Evolutionary conservation across 2,329 filamentous ascomycete species (phyloP).

Genomic region (Apiospora hydei): DNA sequence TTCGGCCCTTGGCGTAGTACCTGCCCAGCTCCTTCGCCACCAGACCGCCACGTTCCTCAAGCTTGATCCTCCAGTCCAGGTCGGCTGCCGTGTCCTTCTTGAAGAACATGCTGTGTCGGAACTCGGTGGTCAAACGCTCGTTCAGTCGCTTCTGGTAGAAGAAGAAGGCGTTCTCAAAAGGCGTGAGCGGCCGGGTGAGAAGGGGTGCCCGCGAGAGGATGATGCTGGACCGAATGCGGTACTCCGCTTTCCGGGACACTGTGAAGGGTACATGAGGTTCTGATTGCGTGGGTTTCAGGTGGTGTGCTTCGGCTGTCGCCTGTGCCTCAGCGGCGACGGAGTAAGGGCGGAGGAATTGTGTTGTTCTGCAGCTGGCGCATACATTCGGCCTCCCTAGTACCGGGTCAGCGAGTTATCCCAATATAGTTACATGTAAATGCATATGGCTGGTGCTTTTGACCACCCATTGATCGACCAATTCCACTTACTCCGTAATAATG

Average conservation of each 20-base stretch:
- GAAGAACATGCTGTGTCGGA: slow-evolving; percentile 93
- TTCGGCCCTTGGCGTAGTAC: slow-evolving; percentile 74
- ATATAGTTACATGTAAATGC: neutral
- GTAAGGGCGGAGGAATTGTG: slow-evolving; percentile 42
- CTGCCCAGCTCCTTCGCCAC: slow-evolving; percentile 84
- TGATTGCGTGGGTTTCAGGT: slow-evolving; percentile 44
- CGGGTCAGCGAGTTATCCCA: slow-evolving; percentile 38
- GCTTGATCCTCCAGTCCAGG: slow-evolving; percentile 89
- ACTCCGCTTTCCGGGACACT: slow-evolving; percentile 41
- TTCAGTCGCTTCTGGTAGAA: slow-evolving; percentile 98
- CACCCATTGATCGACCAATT: neutral
- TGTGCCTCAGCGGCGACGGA: slow-evolving; percentile 44
- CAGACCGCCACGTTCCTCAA: slow-evolving; percentile 74
- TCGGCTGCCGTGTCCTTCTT: slow-evolving; percentile 86
- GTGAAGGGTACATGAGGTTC: slow-evolving; percentile 41
- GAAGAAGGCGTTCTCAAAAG: slow-evolving; percentile 92
- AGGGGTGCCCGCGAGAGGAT: slow-evolving; percentile 89
- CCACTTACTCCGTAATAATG: slow-evolving; percentile 59
- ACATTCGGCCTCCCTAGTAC: slow-evolving; percentile 35
- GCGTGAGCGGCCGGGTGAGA: slow-evolving; percentile 81
- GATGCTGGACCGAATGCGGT: slow-evolving; percentile 69
- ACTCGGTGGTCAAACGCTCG: slow-evolving; percentile 87
- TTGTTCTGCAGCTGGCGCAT: slow-evolving; percentile 46
- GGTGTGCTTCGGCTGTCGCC: slow-evolving; percentile 46
- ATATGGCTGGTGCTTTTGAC: neutral